Evolutionary conservation across 2,329 filamentous ascomycete species (phyloP).

Genomic region (Neopestalotiopsis clavispora): DNA sequence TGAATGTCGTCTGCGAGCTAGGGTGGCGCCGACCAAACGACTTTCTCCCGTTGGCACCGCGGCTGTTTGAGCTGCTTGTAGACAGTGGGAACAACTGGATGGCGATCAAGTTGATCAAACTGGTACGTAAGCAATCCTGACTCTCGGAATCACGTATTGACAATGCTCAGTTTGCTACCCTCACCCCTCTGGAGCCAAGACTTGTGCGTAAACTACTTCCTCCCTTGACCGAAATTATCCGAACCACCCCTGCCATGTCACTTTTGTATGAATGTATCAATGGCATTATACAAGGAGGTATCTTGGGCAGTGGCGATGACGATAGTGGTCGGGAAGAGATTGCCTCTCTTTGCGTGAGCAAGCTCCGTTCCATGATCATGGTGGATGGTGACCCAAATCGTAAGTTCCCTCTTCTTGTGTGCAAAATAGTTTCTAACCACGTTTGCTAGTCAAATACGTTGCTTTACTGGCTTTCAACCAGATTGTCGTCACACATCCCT

Average conservation of each 20-base stretch:
- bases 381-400: conserved; percentile 92
- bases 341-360: conserved; percentile 87
- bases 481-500: conserved; percentile 86
- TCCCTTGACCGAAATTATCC: conserved; percentile 89
- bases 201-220: conserved; percentile 90
- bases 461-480: conserved; percentile 94
- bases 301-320: conserved; percentile 82
- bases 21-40: conserved; percentile 94
- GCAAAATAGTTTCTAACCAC: not conserved
- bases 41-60: conserved; percentile 88
- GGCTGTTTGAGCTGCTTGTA: conserved; percentile 90
- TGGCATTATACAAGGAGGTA: conserved; percentile 95
- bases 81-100: conserved; percentile 98
- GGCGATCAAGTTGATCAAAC: conserved; percentile 98
- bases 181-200: conserved; percentile 90
- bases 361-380: conserved; percentile 91
- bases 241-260: conserved; percentile 97
- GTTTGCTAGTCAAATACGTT: conserved; percentile 84
- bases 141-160: conserved; percentile 27
- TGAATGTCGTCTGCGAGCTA: conserved; percentile 96
- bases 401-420: conserved; percentile 51
- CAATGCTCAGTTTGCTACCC: conserved; percentile 77
- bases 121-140: conserved; percentile 58
- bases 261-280: conserved; percentile 97
- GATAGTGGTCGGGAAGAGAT: conserved; percentile 87